Percentiles rank a stretch among this genome's conserved stretches.
phyloP scores from a whole-genome alignment of 2,329 filamentous ascomycete species.

The Venturia oleaginea region DNA sequence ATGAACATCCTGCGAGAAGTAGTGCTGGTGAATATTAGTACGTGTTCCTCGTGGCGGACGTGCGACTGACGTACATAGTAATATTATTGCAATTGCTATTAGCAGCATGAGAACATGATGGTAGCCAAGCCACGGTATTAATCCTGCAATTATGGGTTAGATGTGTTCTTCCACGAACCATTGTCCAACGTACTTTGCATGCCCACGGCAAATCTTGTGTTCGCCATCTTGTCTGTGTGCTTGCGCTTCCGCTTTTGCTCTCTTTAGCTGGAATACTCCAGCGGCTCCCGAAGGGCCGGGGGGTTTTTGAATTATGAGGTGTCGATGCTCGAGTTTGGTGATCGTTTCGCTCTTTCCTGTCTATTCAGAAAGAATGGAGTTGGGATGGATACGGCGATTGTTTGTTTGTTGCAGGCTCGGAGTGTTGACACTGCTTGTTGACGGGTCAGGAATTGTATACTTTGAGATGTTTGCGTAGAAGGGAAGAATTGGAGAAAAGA shows the following conservation, averaged over 20 bases:
- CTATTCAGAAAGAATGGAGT: slow-evolving; percentile 4
- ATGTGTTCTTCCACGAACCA: not conserved
- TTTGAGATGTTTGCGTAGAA: not conserved
- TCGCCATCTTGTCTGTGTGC: slow-evolving; percentile 31
- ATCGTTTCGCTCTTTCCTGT: slow-evolving; percentile 3
- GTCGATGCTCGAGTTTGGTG: slow-evolving; percentile 7
- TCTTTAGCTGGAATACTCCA: slow-evolving; percentile 21
- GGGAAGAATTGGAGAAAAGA: not conserved
- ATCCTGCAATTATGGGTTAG: slow-evolving; percentile 32
- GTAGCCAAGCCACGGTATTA: slow-evolving; percentile 57
- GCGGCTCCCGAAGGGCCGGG: slow-evolving; percentile 35
- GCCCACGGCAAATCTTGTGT: slow-evolving; percentile 41
- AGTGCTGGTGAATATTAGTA: slow-evolving; percentile 52
- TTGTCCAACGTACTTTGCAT: slow-evolving; percentile 35
- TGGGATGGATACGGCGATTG: slow-evolving; percentile 5
- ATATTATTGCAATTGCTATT: slow-evolving; percentile 85
- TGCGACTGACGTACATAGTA: slow-evolving; percentile 64
- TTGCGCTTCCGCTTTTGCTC: slow-evolving; percentile 13
- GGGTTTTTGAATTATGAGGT: slow-evolving; percentile 16
- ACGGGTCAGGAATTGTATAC: not conserved
- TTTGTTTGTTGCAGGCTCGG: slow-evolving; percentile 1
- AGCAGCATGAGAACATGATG: slow-evolving; percentile 94
- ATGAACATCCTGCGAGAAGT: slow-evolving; percentile 89
- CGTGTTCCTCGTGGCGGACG: not conserved
- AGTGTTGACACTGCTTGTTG: slow-evolving; percentile 8